Evolutionary conservation across 2,329 filamentous ascomycete genomes (phyloP), one percentile per base, ranked within the genome.

Genomic region (Aaosphaeria arxii): DNA sequence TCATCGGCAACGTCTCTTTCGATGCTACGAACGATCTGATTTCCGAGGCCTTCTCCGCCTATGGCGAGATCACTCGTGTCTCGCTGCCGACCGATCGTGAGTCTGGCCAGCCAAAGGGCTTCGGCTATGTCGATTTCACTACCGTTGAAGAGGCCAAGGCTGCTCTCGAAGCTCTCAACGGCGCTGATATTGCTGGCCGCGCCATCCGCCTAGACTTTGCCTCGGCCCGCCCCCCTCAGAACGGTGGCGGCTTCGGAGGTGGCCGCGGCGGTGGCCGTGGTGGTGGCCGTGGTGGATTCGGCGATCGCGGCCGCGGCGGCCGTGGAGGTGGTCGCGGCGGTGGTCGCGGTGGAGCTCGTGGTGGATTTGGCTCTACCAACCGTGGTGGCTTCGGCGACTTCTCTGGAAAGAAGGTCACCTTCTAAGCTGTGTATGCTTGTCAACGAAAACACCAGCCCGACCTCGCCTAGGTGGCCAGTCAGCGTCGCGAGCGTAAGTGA

Each of bases 1-100:
- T 94, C 74, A 84, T 96, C 57, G 91, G 91, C 63, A 96, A 96
- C 80, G 77, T 96, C 58, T 85, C 88, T 44, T 96, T 95, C 75
- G 84, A 89, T 56, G 84, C 86, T 63, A 84, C 87, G 63, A 88
- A 95, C 76, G 87, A 91, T 47, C 74, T 78, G 56, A 80, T 96
- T 59, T 80, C 79, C 53, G 82, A 86, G 60, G 84, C 87, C 70
- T 96, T 96, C 77, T 76, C 77, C 62, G 81, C 87, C 59, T 80
- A 85, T 61, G 83, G 84, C 57, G 80, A 77, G 67, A 83, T 94
- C 68, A 82, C 86, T 64, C 88, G 87, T 67, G 84, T 96, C 63
- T 88, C 91, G 66, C 85, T 96, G 53, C 91, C 91, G 44, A 96
- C 91, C 50, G 89, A 96, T 71, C 84, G 85, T 70, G 90, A 95